Conservation (phyloP, 805 yeast genomes). For the Ogataea sp. region DNA sequence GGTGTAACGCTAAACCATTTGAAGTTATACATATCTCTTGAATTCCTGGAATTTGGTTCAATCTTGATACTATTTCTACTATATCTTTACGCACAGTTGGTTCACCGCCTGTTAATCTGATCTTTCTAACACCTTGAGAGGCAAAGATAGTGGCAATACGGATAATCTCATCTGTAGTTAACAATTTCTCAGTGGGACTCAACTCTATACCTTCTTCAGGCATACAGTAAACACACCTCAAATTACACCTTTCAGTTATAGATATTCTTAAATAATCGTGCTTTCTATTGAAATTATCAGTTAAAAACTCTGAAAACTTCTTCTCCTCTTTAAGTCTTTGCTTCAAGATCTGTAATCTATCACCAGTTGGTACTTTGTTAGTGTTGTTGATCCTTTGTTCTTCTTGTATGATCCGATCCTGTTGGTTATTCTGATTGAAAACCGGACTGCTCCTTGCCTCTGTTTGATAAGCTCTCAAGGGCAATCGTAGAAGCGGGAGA, state of each 20-base stretch:
- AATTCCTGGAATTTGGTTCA: conserved; percentile 33
- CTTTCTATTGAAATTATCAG: conserved; percentile 34
- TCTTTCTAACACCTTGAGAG: conserved; percentile 39
- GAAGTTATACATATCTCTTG: conserved; percentile 43
- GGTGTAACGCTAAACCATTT: conserved; percentile 41
- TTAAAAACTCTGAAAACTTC: conserved; percentile 32
- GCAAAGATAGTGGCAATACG: conserved; percentile 36
- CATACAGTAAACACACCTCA: conserved; percentile 44
- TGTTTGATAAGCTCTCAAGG: too few relatives aligned
- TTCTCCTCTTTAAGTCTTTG: too few relatives aligned
- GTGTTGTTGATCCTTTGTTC: too few relatives aligned
- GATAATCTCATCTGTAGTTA: conserved; percentile 37
- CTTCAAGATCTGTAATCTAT: too few relatives aligned
- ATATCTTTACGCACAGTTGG: conserved; percentile 47
- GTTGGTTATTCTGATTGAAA: too few relatives aligned
- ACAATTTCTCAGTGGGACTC: conserved; percentile 31
- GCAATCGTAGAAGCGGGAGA: too few relatives aligned
- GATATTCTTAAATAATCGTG: conserved; percentile 45
- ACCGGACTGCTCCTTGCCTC: too few relatives aligned
- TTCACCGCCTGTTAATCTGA: conserved; percentile 49
- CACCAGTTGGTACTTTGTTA: too few relatives aligned
- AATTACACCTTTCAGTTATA: conserved; percentile 42
- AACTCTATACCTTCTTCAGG: conserved; percentile 49
- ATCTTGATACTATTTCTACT: conserved; percentile 30
- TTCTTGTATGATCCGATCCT: too few relatives aligned